These are phyloP conservation scores for Acacia crassicarpa DNA, from an alignment of 306 rosid species.

Conservation along the genomic window DNA sequence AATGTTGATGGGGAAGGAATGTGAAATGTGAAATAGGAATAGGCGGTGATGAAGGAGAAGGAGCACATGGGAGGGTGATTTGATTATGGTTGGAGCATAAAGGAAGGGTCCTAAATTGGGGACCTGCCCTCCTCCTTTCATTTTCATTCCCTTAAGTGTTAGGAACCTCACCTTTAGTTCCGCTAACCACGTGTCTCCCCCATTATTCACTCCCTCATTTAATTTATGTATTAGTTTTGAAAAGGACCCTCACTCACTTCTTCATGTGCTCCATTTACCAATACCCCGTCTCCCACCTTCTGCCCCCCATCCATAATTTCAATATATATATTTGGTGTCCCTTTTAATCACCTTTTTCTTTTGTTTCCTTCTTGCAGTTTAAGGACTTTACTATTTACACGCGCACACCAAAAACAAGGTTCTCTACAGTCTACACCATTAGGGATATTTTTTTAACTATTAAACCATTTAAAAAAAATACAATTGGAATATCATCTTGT, in stretches of 20 bases:
- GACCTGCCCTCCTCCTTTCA: not conserved
- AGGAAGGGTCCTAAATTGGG: not conserved
- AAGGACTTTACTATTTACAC: not conserved
- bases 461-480: not conserved
- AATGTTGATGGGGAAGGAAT: too few relatives aligned
- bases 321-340: too few relatives aligned
- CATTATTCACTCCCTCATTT: not conserved
- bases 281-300: not conserved
- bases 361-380: not conserved
- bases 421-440: not conserved
- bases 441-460: not conserved
- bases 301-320: not conserved
- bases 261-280: not conserved
- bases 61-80: not conserved
- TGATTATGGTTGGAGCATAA: not conserved
- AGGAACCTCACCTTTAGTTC: not conserved
- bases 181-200: not conserved
- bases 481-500: not conserved
- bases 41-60: not conserved
- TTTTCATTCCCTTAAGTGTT: too few relatives aligned
- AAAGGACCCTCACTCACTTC: not conserved
- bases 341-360: too few relatives aligned
- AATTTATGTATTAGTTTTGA: not conserved
- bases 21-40: too few relatives aligned
- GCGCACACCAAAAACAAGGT: not conserved